Conservation (phyloP, 1,139 yeast species). For the Lodderomyces metapsilosis region DNA sequence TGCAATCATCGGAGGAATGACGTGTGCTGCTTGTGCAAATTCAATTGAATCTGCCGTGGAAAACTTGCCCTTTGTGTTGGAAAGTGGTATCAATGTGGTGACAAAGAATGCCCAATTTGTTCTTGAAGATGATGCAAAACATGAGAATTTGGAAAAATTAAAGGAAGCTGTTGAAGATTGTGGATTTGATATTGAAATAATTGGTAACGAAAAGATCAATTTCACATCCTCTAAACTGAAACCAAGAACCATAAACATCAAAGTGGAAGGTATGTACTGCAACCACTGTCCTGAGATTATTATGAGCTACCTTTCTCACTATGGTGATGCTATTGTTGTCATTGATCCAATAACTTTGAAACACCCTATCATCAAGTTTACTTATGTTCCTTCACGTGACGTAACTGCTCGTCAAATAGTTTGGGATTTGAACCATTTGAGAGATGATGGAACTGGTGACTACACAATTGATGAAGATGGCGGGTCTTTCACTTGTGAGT, state of each 20-base stretch:
- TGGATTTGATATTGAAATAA: conserved; percentile 60
- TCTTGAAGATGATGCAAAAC: conserved; percentile 33
- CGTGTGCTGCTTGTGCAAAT: conserved; percentile 70
- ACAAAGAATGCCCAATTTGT: conserved; percentile 62
- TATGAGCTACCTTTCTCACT: conserved; percentile 45
- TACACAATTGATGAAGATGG: conserved; percentile 22
- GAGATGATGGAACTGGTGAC: conserved; percentile 18
- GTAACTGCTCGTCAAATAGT: conserved; percentile 55
- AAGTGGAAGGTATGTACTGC: conserved; percentile 71
- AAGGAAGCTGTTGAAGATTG: conserved; percentile 57
- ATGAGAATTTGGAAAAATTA: conserved; percentile 33
- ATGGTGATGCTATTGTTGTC: conserved; percentile 58
- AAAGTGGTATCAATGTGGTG: conserved; percentile 54
- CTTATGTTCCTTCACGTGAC: conserved; percentile 53
- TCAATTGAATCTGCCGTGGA: conserved; percentile 52
- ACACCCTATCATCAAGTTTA: conserved; percentile 59
- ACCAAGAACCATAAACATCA: conserved; percentile 56
- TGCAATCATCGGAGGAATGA: conserved; percentile 70
- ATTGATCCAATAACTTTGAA: conserved; percentile 55
- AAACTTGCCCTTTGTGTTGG: conserved; percentile 53
- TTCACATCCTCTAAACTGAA: conserved; percentile 45
- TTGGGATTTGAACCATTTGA: conserved; percentile 44
- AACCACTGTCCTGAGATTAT: conserved; percentile 64
- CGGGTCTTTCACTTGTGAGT: conserved; percentile 46
- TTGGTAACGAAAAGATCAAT: conserved; percentile 38